These are phyloP conservation scores for Boletus rubroflammeus DNA, from an alignment of 768 basidiomycete species.

Conservation along the genomic window DNA sequence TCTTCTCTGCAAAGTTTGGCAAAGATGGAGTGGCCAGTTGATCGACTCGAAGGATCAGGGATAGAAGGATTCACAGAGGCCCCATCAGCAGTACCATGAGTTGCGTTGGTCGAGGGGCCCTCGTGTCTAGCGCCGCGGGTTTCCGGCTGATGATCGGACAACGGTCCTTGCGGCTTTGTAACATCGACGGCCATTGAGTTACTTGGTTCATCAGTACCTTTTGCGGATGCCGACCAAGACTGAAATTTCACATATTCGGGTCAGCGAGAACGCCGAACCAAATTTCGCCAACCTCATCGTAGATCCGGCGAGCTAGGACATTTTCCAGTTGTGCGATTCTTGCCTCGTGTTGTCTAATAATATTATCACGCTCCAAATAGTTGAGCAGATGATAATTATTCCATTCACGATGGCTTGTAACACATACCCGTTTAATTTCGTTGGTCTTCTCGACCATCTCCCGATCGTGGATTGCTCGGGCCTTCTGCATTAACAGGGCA, in stretches of 20 bases:
- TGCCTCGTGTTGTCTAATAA: slow-evolving; percentile 41
- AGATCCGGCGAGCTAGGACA: slow-evolving; percentile 43
- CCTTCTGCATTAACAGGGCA: slow-evolving; percentile 40
- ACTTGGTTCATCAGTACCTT: slow-evolving; percentile 11
- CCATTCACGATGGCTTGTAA: background rate
- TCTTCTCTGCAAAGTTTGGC: slow-evolving; percentile 26
- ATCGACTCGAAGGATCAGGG: slow-evolving; percentile 20
- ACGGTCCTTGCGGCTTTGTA: slow-evolving; percentile 7
- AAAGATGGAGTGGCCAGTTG: slow-evolving; percentile 20
- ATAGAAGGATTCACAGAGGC: slow-evolving; percentile 7
- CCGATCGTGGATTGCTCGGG: slow-evolving; percentile 49
- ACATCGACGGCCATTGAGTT: slow-evolving; percentile 9
- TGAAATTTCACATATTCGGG: slow-evolving; percentile 12
- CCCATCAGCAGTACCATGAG: slow-evolving; percentile 4
- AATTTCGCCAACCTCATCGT: slow-evolving; percentile 28
- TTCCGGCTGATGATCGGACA: slow-evolving; percentile 16
- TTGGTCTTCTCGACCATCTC: slow-evolving; percentile 52
- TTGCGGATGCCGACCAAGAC: slow-evolving; percentile 9
- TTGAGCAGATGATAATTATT: slow-evolving; percentile 6
- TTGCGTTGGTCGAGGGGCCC: slow-evolving; percentile 7
- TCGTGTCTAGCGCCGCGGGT: slow-evolving; percentile 17
- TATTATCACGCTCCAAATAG: slow-evolving; percentile 43
- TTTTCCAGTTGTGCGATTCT: slow-evolving; percentile 46
- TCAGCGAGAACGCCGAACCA: slow-evolving; percentile 14
- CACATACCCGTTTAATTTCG: slow-evolving; percentile 50